These are phyloP conservation scores for Skeletonema marinoi DNA, from an alignment of 108 stramenopile species.

Conservation along the genomic window DNA sequence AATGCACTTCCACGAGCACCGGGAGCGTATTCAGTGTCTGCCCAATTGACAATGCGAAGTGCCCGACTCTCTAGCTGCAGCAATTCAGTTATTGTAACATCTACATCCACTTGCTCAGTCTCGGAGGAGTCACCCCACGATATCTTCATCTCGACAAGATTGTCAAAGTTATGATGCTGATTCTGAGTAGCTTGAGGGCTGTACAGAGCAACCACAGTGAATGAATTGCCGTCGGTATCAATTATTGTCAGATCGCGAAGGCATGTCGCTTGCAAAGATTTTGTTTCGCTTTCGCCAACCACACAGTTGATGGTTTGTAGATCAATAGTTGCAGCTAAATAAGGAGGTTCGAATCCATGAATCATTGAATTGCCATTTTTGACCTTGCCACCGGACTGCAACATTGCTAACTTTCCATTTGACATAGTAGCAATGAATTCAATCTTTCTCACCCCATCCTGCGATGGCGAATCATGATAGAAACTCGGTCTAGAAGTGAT, in stretches of 20 bases:
- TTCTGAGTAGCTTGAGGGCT: slow-evolving; percentile 12
- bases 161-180: slow-evolving; percentile 32
- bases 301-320: not conserved
- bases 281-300: not conserved
- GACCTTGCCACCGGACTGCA: slow-evolving; percentile 11
- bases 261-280: slow-evolving; percentile 4
- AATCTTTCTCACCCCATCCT: not conserved
- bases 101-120: slow-evolving; percentile 21
- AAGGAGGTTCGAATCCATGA: slow-evolving; percentile 36
- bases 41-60: slow-evolving; percentile 74
- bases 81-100: slow-evolving; percentile 37
- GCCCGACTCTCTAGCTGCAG: slow-evolving; percentile 56
- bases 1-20: slow-evolving; percentile 52
- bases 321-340: slow-evolving; percentile 19
- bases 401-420: slow-evolving; percentile 52
- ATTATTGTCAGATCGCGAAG: slow-evolving; percentile 46
- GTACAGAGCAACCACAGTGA: slow-evolving; percentile 28
- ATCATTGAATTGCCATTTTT: slow-evolving; percentile 7
- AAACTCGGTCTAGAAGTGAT: slow-evolving; percentile 45
- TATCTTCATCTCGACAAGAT: slow-evolving; percentile 58
- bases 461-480: slow-evolving; percentile 12
- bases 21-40: slow-evolving; percentile 36
- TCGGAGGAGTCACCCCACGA: slow-evolving; percentile 6
- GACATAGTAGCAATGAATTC: slow-evolving; percentile 45
- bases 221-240: slow-evolving; percentile 23